phyloP scores from a whole-genome alignment of 768 basidiomycete species.

The Tylopilus vinaceipallidus region DNA sequence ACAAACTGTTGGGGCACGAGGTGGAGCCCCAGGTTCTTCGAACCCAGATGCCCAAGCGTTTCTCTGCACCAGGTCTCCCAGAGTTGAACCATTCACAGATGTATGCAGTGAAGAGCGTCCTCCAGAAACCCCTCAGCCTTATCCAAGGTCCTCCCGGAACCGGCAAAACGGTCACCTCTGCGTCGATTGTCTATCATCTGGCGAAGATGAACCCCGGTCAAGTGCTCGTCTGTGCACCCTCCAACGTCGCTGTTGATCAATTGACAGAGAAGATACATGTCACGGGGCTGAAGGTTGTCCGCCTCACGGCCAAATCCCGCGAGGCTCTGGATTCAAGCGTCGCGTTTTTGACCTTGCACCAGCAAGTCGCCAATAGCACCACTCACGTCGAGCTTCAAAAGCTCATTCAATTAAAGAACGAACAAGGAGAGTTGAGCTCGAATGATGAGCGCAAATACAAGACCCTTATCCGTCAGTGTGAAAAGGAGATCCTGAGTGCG shows the following conservation, averaged over 20 bases:
- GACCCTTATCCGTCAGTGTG: conserved; percentile 89
- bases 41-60: conserved; percentile 94
- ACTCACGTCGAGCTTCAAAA: conserved; percentile 97
- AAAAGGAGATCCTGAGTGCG: conserved; percentile 93
- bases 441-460: conserved; percentile 98
- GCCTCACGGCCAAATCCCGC: conserved; percentile 95
- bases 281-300: conserved; percentile 99
- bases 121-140: conserved; percentile 95
- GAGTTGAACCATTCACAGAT: conserved; percentile 99
- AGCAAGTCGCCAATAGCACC: conserved; percentile 95
- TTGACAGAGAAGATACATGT: conserved; percentile 98
- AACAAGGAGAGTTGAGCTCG: conserved; percentile 95
- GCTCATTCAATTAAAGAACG: conserved; percentile 95
- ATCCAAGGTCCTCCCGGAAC: conserved; percentile 99
- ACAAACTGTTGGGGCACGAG: conserved; percentile 97
- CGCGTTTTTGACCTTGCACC: conserved; percentile 90
- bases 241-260: conserved; percentile 99
- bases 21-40: conserved; percentile 89
- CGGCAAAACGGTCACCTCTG: conserved; percentile 98
- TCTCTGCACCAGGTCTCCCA: conserved; percentile 95
- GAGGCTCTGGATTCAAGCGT: conserved; percentile 98
- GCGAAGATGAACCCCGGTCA: conserved; percentile 99
- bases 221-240: conserved; percentile 97
- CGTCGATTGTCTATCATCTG: conserved; percentile 97
- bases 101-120: conserved; percentile 98